A percentile compares a stretch with the other conserved stretches of the same genome.
Evolutionary conservation across 768 basidiomycete genomes (phyloP).

Genomic region (Leccinellum luteum): DNA sequence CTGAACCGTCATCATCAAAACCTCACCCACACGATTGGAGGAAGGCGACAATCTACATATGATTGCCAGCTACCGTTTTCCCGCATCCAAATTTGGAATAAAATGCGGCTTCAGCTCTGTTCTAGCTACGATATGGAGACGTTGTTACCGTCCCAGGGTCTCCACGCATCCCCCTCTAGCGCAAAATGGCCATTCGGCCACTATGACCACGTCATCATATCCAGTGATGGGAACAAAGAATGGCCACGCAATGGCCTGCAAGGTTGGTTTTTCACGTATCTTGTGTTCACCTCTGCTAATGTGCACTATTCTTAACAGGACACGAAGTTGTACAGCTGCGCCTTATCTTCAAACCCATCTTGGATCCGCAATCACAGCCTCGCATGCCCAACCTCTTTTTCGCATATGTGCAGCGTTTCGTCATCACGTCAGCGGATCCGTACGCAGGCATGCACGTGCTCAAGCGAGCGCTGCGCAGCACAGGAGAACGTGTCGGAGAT

Average conservation of each 20-base stretch:
- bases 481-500: neutral
- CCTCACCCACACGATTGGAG: neutral
- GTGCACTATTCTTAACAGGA: neutral
- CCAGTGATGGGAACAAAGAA: neutral
- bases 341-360: neutral
- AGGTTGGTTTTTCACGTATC: neutral
- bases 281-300: neutral
- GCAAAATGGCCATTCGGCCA: neutral
- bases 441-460: neutral
- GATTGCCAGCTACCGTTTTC: neutral
- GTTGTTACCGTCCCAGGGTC: neutral
- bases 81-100: neutral
- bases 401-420: neutral
- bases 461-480: neutral
- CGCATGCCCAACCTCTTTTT: neutral
- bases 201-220: neutral
- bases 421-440: neutral
- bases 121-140: neutral
- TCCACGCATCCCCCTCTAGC: neutral
- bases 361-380: neutral
- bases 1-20: neutral
- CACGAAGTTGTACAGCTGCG: neutral
- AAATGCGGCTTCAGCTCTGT: neutral
- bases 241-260: neutral
- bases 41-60: neutral